Evolutionary conservation across 1,284 basidiomycete genomes (phyloP).

Genomic region (Ganoderma boninense): DNA sequence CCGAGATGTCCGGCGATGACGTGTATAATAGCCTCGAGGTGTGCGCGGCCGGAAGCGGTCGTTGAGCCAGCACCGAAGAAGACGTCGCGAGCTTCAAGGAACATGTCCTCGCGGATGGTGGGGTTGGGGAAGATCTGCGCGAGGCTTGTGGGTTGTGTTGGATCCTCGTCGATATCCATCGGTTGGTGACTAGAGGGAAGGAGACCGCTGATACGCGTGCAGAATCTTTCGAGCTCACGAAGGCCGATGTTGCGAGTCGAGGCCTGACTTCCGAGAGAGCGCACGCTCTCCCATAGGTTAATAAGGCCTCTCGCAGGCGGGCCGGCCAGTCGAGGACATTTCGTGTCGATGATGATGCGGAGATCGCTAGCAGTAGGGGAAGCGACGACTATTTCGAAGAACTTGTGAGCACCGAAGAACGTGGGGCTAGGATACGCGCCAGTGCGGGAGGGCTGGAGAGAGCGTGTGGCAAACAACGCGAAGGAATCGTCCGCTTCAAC

Average conservation of each 20-base stretch:
- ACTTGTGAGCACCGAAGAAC: constrained; percentile 88
- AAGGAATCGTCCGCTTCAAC: constrained; percentile 82
- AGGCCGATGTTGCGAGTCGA: constrained; percentile 76
- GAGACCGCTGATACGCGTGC: constrained; percentile 73
- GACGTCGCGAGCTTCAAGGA: constrained; percentile 90
- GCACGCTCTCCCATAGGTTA: constrained; percentile 67
- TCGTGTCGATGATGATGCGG: constrained; percentile 68
- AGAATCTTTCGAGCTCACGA: constrained; percentile 91
- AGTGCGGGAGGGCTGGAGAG: constrained; percentile 54
- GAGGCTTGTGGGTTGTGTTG: constrained; percentile 41
- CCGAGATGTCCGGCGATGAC: constrained; percentile 72
- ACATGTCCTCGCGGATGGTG: constrained; percentile 88
- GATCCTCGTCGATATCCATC: constrained; percentile 53
- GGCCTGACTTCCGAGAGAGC: constrained; percentile 55
- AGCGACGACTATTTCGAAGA: constrained; percentile 72
- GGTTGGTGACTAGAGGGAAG: constrained; percentile 57
- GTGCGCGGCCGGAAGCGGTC: constrained; percentile 61
- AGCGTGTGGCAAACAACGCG: constrained; percentile 85
- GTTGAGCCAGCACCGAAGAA: constrained; percentile 84
- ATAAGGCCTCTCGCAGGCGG: constrained; percentile 60
- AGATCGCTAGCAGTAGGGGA: constrained; percentile 76
- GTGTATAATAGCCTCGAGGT: constrained; percentile 56
- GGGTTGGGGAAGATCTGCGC: constrained; percentile 75
- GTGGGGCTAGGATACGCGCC: constrained; percentile 59
- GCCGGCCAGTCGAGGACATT: constrained; percentile 70